Evolutionary conservation across 208 protist genomes (phyloP), one percentile per base, ranked within the genome.

Genomic region (Strigomonas galati): DNA sequence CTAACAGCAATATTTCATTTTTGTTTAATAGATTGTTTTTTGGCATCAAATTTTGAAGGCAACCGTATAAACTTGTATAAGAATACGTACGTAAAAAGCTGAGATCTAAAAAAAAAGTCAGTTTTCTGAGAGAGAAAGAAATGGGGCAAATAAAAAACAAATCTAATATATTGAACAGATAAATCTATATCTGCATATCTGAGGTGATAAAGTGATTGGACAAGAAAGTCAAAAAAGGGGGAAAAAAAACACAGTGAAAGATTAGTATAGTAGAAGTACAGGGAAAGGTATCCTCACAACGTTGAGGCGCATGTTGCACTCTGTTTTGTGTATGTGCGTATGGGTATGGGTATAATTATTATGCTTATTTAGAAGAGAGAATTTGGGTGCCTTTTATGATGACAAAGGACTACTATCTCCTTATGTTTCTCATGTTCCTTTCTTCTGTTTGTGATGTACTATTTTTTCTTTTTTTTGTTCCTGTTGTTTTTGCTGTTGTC

Each of bases 401-500:
- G 35, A 27, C 5, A 35, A 7, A 40, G 21, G 15, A 37, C 27
- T 35, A 6, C 9, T 14, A 44, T 6, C 6, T 17, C 6, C 9
- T 17, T 14, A 44, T 44, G 6, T 44, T 44, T 6, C 37, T 14
- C 37, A 44, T 17, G 37, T 44, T 6, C 37, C 6, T 17, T 14
- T 17, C 37, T 6, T 14, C 14, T 44, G 37, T 44, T 44, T 44
- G 14, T 14, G 37, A 14, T 17, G 37, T 17, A 12, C 54, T 61
- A 48, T 19, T 21, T 27, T 46, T 74, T 57, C 3, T 74, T 65
- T 63, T 44, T 69, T 62, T 55, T 63, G 35, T 62, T 70, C 52
- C 48, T 32, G 37, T 70, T 30, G 14, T 19, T 44, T 27, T 28
- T 30, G 48, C 6, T 21, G 19, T 19, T 49, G 27, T 21, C 52